Evolutionary conservation across 1,284 basidiomycete genomes (phyloP).

Genomic region (Wallemia ichthyophaga): DNA sequence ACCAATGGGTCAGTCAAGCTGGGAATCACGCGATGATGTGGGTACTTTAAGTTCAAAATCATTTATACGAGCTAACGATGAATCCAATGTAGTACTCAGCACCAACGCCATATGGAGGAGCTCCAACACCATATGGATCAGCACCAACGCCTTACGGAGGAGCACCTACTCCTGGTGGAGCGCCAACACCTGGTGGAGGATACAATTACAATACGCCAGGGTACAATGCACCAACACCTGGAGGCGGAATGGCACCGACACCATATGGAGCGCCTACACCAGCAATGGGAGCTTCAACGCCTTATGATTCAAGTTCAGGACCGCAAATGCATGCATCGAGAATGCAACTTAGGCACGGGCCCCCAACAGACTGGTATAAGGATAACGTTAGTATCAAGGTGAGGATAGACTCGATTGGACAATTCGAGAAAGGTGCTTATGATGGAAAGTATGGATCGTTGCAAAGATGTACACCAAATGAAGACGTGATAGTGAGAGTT

Average conservation of each 20-base stretch:
- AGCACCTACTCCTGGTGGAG: slow-evolving; percentile 1
- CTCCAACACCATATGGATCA: slow-evolving; percentile 7
- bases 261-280: slow-evolving; percentile 6
- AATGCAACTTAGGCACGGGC: not conserved
- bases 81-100: slow-evolving; percentile 3
- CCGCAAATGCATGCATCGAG: not conserved
- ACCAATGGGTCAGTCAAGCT: not conserved
- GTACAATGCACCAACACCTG: slow-evolving; percentile 2
- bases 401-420: not conserved
- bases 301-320: not conserved
- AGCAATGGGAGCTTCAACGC: not conserved
- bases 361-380: not conserved
- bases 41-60: no score
- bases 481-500: not conserved
- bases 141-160: slow-evolving; percentile 7
- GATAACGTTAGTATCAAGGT: not conserved
- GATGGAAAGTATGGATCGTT: not conserved
- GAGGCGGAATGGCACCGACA: slow-evolving; percentile 3
- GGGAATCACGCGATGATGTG: slow-evolving; percentile 2
- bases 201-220: not conserved
- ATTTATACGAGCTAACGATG: slow-evolving; percentile 3
- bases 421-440: not conserved
- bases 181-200: slow-evolving; percentile 4
- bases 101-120: slow-evolving; percentile 8
- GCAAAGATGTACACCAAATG: not conserved